Conservation (phyloP, 495 filamentous ascomycete species). For the Hypoxylon crocopeplum region DNA sequence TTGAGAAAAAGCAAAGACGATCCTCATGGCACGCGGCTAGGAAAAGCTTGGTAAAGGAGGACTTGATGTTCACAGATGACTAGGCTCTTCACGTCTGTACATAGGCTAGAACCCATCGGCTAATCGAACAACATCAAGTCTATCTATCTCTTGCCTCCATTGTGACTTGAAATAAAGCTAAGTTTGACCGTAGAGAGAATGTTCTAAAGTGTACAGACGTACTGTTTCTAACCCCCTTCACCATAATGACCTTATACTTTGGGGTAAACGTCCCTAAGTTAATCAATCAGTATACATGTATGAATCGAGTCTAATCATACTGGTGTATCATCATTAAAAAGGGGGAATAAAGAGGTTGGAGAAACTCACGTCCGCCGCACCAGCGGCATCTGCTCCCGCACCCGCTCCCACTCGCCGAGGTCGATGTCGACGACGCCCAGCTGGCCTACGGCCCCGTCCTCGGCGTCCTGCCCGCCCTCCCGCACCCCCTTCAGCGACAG, state of each 20-base stretch:
- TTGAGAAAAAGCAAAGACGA: not conserved
- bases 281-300: constrained; percentile 7
- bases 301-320: not conserved
- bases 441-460: constrained; percentile 48
- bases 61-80: constrained; percentile 19
- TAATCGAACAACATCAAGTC: constrained; percentile 31
- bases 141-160: not conserved
- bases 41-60: not conserved
- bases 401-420: constrained; percentile 49
- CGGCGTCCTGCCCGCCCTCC: constrained; percentile 48
- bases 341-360: not conserved
- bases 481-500: constrained; percentile 64
- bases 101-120: constrained; percentile 6
- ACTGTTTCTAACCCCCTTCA: not conserved
- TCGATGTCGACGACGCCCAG: constrained; percentile 58
- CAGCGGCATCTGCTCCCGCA: constrained; percentile 69
- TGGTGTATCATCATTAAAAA: not conserved
- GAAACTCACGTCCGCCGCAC: constrained; percentile 57
- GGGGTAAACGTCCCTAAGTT: constrained; percentile 65
- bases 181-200: not conserved
- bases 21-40: not conserved
- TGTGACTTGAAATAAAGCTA: not conserved
- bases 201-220: not conserved
- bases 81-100: constrained; percentile 20
- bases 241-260: constrained; percentile 49